These are phyloP conservation scores for Aspergillus carlsbadensis DNA, from an alignment of 495 filamentous ascomycete genomes.

Conservation along the genomic window DNA sequence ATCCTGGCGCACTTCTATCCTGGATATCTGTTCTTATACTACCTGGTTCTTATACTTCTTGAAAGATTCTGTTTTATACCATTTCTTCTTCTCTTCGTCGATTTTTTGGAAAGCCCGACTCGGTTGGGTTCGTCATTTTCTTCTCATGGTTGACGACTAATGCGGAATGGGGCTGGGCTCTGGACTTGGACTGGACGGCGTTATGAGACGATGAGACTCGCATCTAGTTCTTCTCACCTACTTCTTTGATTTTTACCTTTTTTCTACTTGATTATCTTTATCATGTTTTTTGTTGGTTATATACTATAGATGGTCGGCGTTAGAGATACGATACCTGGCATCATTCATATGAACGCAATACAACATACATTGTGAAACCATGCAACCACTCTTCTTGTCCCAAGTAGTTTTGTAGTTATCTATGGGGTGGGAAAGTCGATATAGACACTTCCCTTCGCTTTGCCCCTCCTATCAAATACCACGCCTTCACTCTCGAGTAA, in stretches of 20 bases:
- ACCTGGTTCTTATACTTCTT: background rate
- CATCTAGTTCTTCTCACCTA: background rate
- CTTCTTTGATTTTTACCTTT: background rate
- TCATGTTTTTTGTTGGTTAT: background rate
- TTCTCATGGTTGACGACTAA: slow-evolving; percentile 11
- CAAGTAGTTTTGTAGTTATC: too few relatives aligned
- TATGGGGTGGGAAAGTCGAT: slow-evolving; percentile 13
- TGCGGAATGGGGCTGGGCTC: slow-evolving; percentile 2
- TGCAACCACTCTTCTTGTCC: too few relatives aligned
- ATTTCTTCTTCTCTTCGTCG: slow-evolving; percentile 3
- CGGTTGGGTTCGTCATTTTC: background rate
- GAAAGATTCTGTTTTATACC: slow-evolving; percentile 10
- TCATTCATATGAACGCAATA: background rate
- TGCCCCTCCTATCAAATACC: slow-evolving; percentile 17
- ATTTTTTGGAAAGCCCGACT: too few relatives aligned
- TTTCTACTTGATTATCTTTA: background rate
- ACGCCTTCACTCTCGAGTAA: slow-evolving; percentile 26
- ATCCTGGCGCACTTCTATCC: background rate
- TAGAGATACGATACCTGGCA: slow-evolving; percentile 9
- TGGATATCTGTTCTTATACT: background rate
- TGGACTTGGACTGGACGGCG: slow-evolving; percentile 3
- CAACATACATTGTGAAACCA: background rate
- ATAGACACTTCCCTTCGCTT: slow-evolving; percentile 23
- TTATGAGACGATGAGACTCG: slow-evolving; percentile 8
- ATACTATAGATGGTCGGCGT: slow-evolving; percentile 11